A percentile compares a stretch with the other conserved stretches of the same genome.
Conservation (phyloP, 257 asterid species). For the Vinca minor region DNA sequence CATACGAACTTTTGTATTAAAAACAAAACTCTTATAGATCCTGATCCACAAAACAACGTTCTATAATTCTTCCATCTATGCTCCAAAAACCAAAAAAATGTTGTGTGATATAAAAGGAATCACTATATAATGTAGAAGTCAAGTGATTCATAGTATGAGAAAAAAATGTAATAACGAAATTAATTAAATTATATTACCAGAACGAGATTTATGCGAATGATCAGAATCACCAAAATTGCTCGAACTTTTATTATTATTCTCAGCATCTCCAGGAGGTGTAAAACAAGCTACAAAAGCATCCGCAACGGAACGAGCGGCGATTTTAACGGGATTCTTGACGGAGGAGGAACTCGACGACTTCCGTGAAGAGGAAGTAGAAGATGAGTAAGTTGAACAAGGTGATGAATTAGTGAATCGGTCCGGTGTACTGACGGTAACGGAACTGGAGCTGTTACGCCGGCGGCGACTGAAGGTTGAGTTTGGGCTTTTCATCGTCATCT, state of each 20-base stretch:
- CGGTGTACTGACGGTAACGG: constrained; percentile 31
- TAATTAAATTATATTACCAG: constrained; percentile 34
- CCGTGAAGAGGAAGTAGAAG: constrained; percentile 37
- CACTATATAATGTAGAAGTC: background rate
- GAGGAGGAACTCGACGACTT: constrained; percentile 37
- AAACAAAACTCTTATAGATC: no score
- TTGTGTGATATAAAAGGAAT: background rate
- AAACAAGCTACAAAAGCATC: constrained; percentile 55
- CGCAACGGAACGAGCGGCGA: constrained; percentile 47
- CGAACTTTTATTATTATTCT: constrained; percentile 23
- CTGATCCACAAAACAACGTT: no score
- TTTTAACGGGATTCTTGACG: constrained; percentile 24
- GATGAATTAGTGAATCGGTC: constrained; percentile 28
- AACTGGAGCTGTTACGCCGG: constrained; percentile 30
- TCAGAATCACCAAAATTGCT: constrained; percentile 29
- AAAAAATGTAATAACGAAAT: no score
- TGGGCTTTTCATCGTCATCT: constrained; percentile 50
- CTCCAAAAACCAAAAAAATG: background rate
- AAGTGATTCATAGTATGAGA: background rate
- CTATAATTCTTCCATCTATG: background rate
- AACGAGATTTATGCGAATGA: constrained; percentile 20
- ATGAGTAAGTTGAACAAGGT: constrained; percentile 30
- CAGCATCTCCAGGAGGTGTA: constrained; percentile 50
- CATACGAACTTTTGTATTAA: no score
- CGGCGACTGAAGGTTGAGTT: constrained; percentile 24